Conservation (phyloP, 2,329 filamentous ascomycete genomes). For the Fusarium sp. region DNA sequence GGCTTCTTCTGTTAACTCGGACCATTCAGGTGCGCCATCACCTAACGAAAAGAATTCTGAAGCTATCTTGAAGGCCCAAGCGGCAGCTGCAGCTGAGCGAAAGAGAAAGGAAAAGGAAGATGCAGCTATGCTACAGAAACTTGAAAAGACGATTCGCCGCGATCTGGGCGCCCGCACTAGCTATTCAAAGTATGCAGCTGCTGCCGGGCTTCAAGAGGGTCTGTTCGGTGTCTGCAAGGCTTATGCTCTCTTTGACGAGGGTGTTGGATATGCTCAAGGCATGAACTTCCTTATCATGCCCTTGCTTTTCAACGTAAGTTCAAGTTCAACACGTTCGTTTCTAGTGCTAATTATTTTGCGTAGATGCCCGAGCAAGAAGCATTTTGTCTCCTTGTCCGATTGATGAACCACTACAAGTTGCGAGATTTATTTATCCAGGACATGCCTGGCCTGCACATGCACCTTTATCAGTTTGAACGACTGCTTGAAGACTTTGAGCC, state of each 20-base stretch:
- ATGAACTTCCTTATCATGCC: conserved; percentile 99
- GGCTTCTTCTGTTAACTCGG: conserved; percentile 86
- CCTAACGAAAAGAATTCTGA: conserved; percentile 74
- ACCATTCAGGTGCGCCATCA: conserved; percentile 72
- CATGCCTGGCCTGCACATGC: conserved; percentile 95
- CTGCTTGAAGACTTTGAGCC: conserved; percentile 94
- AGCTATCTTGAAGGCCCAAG: conserved; percentile 73
- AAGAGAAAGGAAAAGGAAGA: conserved; percentile 87
- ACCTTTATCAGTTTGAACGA: conserved; percentile 94
- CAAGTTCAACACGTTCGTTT: too few species aligned
- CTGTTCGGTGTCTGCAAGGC: conserved; percentile 97
- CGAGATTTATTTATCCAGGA: conserved; percentile 94
- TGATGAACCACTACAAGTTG: conserved; percentile 97
- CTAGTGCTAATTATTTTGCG: conserved; percentile 18
- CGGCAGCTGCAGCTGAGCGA: conserved; percentile 72
- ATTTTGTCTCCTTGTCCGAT: conserved; percentile 88
- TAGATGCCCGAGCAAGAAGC: conserved; percentile 97
- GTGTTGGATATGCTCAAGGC: conserved; percentile 95
- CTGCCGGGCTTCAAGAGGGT: conserved; percentile 90
- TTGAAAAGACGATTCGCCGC: conserved; percentile 92
- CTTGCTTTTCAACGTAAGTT: conserved; percentile 86
- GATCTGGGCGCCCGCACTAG: conserved; percentile 94
- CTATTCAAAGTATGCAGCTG: conserved; percentile 95
- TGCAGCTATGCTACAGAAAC: conserved; percentile 76
- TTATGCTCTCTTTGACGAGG: conserved; percentile 94